These are phyloP conservation scores for Chaetomium olivaceum DNA, from an alignment of 2,329 filamentous ascomycete species.

Conservation along the genomic window DNA sequence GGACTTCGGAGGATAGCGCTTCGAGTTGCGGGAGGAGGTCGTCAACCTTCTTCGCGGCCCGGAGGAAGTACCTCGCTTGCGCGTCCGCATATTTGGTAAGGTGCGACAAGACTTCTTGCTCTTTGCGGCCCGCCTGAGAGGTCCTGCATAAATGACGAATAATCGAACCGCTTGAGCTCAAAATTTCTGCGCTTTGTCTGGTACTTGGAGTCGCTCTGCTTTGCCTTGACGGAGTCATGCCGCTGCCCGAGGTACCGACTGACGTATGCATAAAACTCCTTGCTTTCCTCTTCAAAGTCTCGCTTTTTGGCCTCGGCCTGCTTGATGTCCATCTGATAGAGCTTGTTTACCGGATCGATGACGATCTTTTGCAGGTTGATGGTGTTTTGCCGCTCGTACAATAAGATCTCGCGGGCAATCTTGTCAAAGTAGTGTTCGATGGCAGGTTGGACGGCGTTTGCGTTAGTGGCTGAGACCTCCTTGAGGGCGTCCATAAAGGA, in stretches of 20 bases:
- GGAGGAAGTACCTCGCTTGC: constrained; percentile 80
- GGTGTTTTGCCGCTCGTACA: constrained; percentile 83
- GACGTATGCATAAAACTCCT: constrained; percentile 96
- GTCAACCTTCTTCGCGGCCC: constrained; percentile 84
- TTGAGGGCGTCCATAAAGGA: constrained; percentile 83
- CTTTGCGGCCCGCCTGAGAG: constrained; percentile 98
- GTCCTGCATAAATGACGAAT: constrained; percentile 98
- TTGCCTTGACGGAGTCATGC: constrained; percentile 93
- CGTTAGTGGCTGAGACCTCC: constrained; percentile 86
- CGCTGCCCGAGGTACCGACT: constrained; percentile 94
- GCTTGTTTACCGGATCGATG: constrained; percentile 86
- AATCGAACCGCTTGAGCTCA: constrained; percentile 96
- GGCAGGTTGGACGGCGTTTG: constrained; percentile 94
- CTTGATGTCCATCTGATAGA: constrained; percentile 96
- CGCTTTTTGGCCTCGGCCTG: constrained; percentile 95
- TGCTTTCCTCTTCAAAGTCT: constrained; percentile 97
- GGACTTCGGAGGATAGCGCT: constrained; percentile 84
- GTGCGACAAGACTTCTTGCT: constrained; percentile 93
- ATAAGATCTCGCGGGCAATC: constrained; percentile 85
- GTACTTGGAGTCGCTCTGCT: constrained; percentile 98
- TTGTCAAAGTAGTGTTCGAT: constrained; percentile 98
- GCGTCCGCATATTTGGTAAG: constrained; percentile 87
- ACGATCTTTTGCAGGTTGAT: constrained; percentile 85
- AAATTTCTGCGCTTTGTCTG: constrained; percentile 92
- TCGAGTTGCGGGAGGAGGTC: constrained; percentile 85